Evolutionary conservation across 495 filamentous ascomycete species (phyloP), one percentile per base, ranked within the genome.

Genomic region (Recurvomyces mirabilis): DNA sequence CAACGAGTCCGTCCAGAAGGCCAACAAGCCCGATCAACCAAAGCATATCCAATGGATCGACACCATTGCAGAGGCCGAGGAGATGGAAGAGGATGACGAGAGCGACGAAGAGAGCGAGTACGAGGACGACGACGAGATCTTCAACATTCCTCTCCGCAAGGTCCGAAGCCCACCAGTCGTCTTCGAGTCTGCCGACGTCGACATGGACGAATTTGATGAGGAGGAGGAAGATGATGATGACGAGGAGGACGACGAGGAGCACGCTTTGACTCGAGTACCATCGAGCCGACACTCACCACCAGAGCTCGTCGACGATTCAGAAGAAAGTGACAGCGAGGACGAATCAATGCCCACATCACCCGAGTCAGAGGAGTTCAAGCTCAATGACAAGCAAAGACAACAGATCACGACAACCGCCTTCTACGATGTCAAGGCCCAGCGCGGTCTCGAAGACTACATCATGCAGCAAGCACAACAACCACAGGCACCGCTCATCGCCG

Each of bases 41-140:
- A 71, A 70, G 54, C 85, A 85, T 70, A 77, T 93, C 59, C 81
- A 89, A 76, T 94, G 85, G 84, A 81, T 84, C 32, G 84, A 94
- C 52, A 68, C 75, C 35, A 72, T 88, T 49, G 68, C 75, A 43
- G 84, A 87, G 61, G 78, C 84, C 51, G 70, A 75, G 26, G 78
- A 82, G 53, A 78, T 84, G 46, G 78, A 87, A 54, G 51, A 60
- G 74, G 76, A 68, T 71, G 73, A 81, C 29, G 69, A 72, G 33
- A 73, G 78, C 55, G 79, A 82, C 50, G 47, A 54, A 15, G 80
- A 42, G 35, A 51, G 49, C 34, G 63, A 67, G 40, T 67, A 71
- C 37, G 58, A 65, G 19, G 45, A 47, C 15, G 38, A 40, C 28
- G 45, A 47, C 13, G 11, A 46, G 15, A 21, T 38, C 20, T 43